These are phyloP conservation scores for Castanospermum australe DNA, from an alignment of 306 rosid species.

Conservation along the genomic window DNA sequence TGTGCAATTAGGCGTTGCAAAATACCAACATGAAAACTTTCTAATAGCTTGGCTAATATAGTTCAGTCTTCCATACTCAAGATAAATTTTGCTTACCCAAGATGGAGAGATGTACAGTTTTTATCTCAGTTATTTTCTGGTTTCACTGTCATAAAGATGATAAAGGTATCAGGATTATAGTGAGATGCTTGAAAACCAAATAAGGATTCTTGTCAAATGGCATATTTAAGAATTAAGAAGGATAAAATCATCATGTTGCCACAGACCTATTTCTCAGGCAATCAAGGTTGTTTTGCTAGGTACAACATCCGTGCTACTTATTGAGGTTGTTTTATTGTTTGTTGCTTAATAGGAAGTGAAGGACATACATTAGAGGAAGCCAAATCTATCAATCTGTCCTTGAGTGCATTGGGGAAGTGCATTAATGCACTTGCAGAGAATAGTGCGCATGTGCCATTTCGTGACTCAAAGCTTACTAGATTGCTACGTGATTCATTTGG, in stretches of 20 bases:
- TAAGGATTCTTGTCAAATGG: not conserved
- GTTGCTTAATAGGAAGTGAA: conserved; percentile 83
- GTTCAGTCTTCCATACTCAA: conserved; percentile 13
- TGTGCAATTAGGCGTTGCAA: not conserved
- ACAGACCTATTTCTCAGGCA: not conserved
- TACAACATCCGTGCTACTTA: conserved; percentile 4
- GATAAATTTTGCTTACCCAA: conserved; percentile 1
- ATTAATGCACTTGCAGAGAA: conserved; percentile 95
- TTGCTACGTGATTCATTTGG: conserved; percentile 95
- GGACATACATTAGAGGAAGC: conserved; percentile 98
- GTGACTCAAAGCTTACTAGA: conserved; percentile 99
- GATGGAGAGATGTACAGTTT: conserved; percentile 12
- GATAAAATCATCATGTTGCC: conserved; percentile 2
- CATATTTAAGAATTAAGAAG: not conserved
- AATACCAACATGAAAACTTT: not conserved
- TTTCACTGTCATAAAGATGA: not conserved
- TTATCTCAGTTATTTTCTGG: conserved; percentile 8
- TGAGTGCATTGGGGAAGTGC: conserved; percentile 96
- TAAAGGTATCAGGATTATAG: not conserved
- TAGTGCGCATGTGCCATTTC: conserved; percentile 90
- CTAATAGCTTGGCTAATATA: conserved; percentile 4
- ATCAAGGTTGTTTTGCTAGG: conserved; percentile 19
- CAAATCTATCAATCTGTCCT: conserved; percentile 91
- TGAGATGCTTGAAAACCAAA: conserved; percentile 21
- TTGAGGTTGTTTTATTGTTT: conserved; percentile 16